These are phyloP conservation scores for Samsoniella hepiali DNA, from an alignment of 2,329 filamentous ascomycete genomes.

Conservation along the genomic window DNA sequence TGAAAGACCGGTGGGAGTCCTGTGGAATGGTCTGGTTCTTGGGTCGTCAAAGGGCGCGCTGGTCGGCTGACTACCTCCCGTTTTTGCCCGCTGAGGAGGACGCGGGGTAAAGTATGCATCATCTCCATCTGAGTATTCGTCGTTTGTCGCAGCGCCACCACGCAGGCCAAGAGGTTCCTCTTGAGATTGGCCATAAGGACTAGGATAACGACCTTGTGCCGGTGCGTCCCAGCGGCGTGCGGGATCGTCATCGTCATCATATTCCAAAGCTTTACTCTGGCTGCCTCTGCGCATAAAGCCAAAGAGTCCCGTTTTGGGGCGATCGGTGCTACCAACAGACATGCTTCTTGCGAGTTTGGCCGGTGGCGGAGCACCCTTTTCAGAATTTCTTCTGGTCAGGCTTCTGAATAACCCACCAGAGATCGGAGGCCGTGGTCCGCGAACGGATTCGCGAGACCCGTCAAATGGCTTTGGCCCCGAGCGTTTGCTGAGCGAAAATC, in stretches of 20 bases:
- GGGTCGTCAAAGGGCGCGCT: slow-evolving; percentile 22
- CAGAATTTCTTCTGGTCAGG: slow-evolving; percentile 36
- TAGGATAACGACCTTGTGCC: slow-evolving; percentile 6
- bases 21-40: slow-evolving; percentile 51
- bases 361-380: slow-evolving; percentile 37
- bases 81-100: slow-evolving; percentile 32
- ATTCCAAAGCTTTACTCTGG: slow-evolving; percentile 27
- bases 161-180: slow-evolving; percentile 32
- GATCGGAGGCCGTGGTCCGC: slow-evolving; percentile 48
- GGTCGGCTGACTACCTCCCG: slow-evolving; percentile 28
- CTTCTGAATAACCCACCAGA: slow-evolving; percentile 48
- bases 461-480: slow-evolving; percentile 38
- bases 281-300: slow-evolving; percentile 42
- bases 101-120: slow-evolving; percentile 54
- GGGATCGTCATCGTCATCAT: slow-evolving; percentile 44
- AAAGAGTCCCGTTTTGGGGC: slow-evolving; percentile 41
- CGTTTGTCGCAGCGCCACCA: slow-evolving; percentile 39
- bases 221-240: slow-evolving; percentile 51
- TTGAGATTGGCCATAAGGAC: slow-evolving; percentile 22
- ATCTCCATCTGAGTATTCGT: slow-evolving; percentile 54
- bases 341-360: slow-evolving; percentile 53
- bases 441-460: slow-evolving; percentile 34
- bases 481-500: slow-evolving; percentile 40
- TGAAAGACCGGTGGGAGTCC: slow-evolving; percentile 67
- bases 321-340: slow-evolving; percentile 57